Conservation (phyloP, 495 filamentous ascomycete species). For the Tuber melanosporum region DNA sequence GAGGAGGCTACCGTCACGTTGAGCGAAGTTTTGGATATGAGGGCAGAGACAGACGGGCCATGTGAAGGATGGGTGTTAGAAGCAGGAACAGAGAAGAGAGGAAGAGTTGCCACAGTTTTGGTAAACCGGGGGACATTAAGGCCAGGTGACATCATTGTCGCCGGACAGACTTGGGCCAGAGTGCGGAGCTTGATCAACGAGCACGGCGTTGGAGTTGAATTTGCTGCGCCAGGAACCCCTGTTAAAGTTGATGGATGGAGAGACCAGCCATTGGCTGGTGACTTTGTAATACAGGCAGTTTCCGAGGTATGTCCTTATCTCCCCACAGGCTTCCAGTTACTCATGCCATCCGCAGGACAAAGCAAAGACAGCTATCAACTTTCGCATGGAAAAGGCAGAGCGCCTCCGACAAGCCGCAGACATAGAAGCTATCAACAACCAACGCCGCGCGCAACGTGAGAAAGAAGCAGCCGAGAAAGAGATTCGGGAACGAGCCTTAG, state of each 20-base stretch:
- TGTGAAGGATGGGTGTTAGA: conserved; percentile 94
- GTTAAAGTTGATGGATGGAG: conserved; percentile 93
- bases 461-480: conserved; percentile 47
- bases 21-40: conserved; percentile 82
- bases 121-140: conserved; percentile 80
- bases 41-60: conserved; percentile 66
- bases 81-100: conserved; percentile 78
- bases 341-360: conserved; percentile 44
- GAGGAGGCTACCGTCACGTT: conserved; percentile 81
- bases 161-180: conserved; percentile 75
- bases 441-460: conserved; percentile 51
- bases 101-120: conserved; percentile 81
- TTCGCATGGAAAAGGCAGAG: conserved; percentile 60
- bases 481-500: conserved; percentile 41
- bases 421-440: conserved; percentile 68
- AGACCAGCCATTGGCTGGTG: conserved; percentile 82
- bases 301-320: conserved; percentile 49
- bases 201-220: conserved; percentile 62
- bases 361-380: conserved; percentile 73
- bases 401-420: conserved; percentile 53
- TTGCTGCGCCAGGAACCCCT: conserved; percentile 79
- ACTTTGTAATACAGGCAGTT: conserved; percentile 74
- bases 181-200: conserved; percentile 80
- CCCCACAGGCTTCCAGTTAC: background rate
- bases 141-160: conserved; percentile 76